phyloP scores from a whole-genome alignment of 208 protist genomes.

The Strigomonas galati region DNA sequence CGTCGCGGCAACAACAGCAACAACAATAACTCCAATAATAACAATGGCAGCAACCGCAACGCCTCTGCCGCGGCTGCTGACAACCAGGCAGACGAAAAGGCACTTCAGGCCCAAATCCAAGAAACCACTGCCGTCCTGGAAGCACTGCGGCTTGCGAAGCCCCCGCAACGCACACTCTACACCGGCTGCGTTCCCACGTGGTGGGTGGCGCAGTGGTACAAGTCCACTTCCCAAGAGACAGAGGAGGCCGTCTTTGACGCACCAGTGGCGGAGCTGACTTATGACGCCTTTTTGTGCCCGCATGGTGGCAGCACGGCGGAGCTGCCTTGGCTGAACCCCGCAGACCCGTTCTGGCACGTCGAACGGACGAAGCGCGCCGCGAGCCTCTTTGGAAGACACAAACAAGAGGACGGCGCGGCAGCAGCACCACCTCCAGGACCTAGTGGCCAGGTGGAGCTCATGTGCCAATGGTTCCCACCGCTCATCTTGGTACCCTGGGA shows the following conservation, averaged over 20 bases:
- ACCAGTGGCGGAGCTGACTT: constrained; percentile 29
- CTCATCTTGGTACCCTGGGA: constrained; percentile 65
- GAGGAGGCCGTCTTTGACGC: not conserved
- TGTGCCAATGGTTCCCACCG: constrained; percentile 45
- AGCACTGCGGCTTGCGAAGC: not conserved
- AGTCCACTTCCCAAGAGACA: not conserved
- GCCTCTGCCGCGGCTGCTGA: too few relatives aligned
- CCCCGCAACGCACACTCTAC: constrained; percentile 15
- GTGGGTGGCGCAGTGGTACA: constrained; percentile 76
- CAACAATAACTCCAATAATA: too few relatives aligned
- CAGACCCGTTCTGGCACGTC: constrained; percentile 67
- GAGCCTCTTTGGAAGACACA: not conserved
- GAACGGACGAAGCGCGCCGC: constrained; percentile 31
- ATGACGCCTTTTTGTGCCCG: constrained; percentile 41
- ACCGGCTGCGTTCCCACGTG: constrained; percentile 68
- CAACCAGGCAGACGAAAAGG: not conserved
- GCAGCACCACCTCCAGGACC: not conserved
- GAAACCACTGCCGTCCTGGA: not conserved
- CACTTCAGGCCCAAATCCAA: not conserved
- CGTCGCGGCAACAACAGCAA: constrained; percentile 1
- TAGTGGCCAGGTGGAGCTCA: constrained; percentile 5
- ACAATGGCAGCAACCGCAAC: not conserved
- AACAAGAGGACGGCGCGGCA: not conserved
- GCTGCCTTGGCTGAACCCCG: constrained; percentile 62
- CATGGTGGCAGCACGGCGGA: constrained; percentile 52